Base-by-base conservation (phyloP, 2,329 filamentous ascomycete genomes). In the Sarocladiaceae sp. region DNA sequence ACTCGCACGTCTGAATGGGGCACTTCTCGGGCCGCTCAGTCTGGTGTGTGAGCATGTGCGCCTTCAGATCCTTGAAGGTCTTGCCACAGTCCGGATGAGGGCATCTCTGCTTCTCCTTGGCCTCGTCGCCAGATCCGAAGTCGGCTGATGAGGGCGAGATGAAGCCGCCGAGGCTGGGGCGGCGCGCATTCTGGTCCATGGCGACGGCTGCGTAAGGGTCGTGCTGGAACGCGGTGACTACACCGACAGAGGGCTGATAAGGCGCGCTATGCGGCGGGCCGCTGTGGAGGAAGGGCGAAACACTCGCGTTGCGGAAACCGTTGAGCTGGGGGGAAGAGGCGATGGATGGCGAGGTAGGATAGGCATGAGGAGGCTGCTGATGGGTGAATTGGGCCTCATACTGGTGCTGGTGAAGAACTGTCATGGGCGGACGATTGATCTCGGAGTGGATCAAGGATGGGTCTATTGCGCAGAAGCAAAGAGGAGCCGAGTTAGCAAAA, bases 31-130 rank as follows among this genome's bases (percentile, higher is more conserved):
- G 92, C 22, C 92, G 80, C 72, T 96, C 90, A 54, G 84, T 87
- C 70, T 94, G 89, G 68, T 97, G 92, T 0, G 92, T 97, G 66
- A 96, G 81, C 87, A 95, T 93, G 70, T 97, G 92, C 8, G 92
- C 91, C 71, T 93, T 93, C 57, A 96, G 74, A 64, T 96, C 91
- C 72, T 95, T 95, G 79, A 95, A 95, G 53, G 86, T 78, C 62
- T 88, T 85, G 57, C 90, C 90, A 62, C 91, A 96, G 53, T 93
- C 90, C 6, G 87, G 84, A 63, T 91, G 85, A 1, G 88, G 88
- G 74, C 90, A 96, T 56, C 88, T 78, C 60, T 80, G 78, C 71
- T 82, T 82, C 64, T 89, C 86, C 62, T 87, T 85, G 54, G 74
- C 68, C 63, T 87, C 84, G 52, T 82, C 74, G 53, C 77, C 79